These are phyloP conservation scores for Lentinula raphanica DNA, from an alignment of 768 basidiomycete genomes.

Conservation along the genomic window DNA sequence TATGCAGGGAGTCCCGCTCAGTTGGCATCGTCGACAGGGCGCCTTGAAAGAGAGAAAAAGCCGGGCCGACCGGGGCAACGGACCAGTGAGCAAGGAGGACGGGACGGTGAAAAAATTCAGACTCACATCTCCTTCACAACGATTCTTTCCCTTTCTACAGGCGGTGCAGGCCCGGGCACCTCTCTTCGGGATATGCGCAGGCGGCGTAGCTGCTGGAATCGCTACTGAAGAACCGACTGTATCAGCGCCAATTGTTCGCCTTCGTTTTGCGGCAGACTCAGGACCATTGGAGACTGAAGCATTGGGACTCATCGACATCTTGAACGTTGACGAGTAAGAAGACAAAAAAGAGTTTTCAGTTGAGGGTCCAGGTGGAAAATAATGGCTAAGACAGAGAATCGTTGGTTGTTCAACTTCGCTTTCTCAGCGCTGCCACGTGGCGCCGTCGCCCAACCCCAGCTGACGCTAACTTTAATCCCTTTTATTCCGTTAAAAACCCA, in stretches of 20 bases:
- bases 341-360: not conserved
- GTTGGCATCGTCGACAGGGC: constrained; percentile 86
- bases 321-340: not conserved
- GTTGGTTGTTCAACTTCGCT: not conserved
- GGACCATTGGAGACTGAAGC: constrained; percentile 52
- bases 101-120: constrained; percentile 3
- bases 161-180: constrained; percentile 87
- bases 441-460: not conserved
- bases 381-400: not conserved
- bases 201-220: constrained; percentile 24
- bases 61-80: constrained; percentile 74
- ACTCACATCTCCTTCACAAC: constrained; percentile 85
- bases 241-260: constrained; percentile 39
- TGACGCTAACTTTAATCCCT: not conserved
- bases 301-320: constrained; percentile 66
- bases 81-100: constrained; percentile 47
- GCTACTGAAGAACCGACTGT: constrained; percentile 30
- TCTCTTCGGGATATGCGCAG: constrained; percentile 78
- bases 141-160: constrained; percentile 88
- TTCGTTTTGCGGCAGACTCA: constrained; percentile 52
- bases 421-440: not conserved
- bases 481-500: too few species aligned
- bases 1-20: constrained; percentile 73
- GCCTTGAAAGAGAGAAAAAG: constrained; percentile 47
- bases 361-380: not conserved